Conservation (phyloP, 2,329 filamentous ascomycete species). For the Pseudopyrenochaeta lycopersici region DNA sequence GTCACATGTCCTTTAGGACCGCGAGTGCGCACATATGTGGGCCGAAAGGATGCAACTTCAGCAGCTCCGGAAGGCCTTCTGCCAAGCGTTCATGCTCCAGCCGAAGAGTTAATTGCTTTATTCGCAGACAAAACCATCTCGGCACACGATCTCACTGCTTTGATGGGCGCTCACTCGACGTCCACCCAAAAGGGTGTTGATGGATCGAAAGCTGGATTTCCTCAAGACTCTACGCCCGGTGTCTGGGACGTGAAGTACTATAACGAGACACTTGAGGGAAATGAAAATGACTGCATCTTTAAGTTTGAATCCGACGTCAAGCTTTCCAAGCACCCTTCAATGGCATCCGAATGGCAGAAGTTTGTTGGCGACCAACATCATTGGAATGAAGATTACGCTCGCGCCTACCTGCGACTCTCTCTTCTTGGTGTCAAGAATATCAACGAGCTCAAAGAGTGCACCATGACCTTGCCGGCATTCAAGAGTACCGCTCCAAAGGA, state of each 20-base stretch:
- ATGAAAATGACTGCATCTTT: conserved; percentile 36
- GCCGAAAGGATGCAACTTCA: conserved; percentile 53
- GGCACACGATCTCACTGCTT: conserved; percentile 58
- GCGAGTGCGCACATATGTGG: conserved; percentile 57
- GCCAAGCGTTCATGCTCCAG: conserved; percentile 51
- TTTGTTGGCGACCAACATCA: conserved; percentile 25
- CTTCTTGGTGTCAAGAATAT: conserved; percentile 63
- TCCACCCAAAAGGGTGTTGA: conserved; percentile 41
- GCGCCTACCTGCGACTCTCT: conserved; percentile 61
- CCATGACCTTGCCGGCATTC: conserved; percentile 53
- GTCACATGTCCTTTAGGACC: conserved; percentile 61
- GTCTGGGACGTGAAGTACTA: conserved; percentile 41
- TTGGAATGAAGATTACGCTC: conserved; percentile 55
- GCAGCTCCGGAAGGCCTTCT: conserved; percentile 55
- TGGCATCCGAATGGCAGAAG: conserved; percentile 28
- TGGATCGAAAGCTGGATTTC: conserved; percentile 40
- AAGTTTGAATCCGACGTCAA: conserved; percentile 42
- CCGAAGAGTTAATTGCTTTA: conserved; percentile 51
- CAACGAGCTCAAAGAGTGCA: conserved; percentile 62
- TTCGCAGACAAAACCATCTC: conserved; percentile 62
- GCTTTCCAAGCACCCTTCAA: conserved; percentile 31
- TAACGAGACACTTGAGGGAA: conserved; percentile 23
- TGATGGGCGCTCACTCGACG: conserved; percentile 62
- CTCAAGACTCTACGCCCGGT: conserved; percentile 58
- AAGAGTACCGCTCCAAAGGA: not conserved